Evolutionary conservation across 306 rosid species (phyloP).

Genomic region (Castanea sativa): DNA sequence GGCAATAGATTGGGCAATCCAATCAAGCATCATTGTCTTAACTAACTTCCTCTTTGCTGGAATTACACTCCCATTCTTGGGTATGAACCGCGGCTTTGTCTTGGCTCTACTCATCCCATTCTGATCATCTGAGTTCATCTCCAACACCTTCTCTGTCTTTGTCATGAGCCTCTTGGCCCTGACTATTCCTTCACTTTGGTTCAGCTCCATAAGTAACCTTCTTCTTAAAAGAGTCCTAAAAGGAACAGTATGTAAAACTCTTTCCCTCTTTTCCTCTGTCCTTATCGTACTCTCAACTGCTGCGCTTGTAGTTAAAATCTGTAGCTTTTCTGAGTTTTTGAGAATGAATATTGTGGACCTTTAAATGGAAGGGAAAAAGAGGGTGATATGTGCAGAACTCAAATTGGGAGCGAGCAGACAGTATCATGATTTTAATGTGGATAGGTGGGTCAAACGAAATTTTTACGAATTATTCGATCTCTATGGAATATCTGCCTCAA

Average conservation of each 20-base stretch:
- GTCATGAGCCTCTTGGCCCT: not conserved
- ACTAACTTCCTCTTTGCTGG: constrained; percentile 15
- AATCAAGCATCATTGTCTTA: constrained; percentile 19
- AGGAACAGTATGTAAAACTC: not conserved
- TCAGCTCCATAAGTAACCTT: not conserved
- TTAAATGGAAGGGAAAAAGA: no score
- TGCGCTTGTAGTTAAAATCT: not conserved
- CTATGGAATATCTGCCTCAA: not conserved
- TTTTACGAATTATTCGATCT: not conserved
- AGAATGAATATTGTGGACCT: no score
- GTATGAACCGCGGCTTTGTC: not conserved
- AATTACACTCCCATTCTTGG: constrained; percentile 15
- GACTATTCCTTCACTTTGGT: not conserved
- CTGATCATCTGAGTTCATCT: not conserved
- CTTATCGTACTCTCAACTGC: not conserved
- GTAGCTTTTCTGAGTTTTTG: no score
- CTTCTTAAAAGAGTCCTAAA: not conserved
- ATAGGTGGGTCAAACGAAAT: not conserved
- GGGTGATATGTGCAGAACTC: no score
- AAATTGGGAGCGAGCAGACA: no score
- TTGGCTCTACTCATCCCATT: not conserved
- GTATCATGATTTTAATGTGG: not conserved
- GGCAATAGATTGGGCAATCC: not conserved
- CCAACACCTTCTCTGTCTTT: not conserved
- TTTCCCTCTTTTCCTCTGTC: not conserved